These are phyloP conservation scores for Sarcomyxa edulis DNA, from an alignment of 768 basidiomycete species.

Conservation along the genomic window DNA sequence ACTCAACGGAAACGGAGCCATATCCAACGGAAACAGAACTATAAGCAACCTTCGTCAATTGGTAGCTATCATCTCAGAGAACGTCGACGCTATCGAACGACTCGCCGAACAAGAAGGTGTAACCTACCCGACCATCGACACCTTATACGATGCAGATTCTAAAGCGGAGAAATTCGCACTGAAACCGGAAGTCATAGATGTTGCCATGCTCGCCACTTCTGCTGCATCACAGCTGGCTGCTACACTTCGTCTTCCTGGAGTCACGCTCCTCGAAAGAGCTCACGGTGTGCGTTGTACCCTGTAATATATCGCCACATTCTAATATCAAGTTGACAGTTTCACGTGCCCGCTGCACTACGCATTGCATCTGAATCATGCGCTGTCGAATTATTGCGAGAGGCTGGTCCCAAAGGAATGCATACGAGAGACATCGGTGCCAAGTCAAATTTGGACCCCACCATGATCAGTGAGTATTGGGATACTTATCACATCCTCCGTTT, in stretches of 20 bases:
- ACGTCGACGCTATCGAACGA: slow-evolving; percentile 9
- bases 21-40: too few relatives aligned
- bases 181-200: slow-evolving; percentile 7
- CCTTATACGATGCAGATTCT: slow-evolving; percentile 5
- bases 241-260: slow-evolving; percentile 6
- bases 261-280: neutral
- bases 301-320: neutral
- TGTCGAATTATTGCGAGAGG: slow-evolving; percentile 24
- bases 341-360: slow-evolving; percentile 12
- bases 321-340: slow-evolving; percentile 12
- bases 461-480: slow-evolving; percentile 25
- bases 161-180: slow-evolving; percentile 6
- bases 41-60: slow-evolving; percentile 9
- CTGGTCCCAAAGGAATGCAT: slow-evolving; percentile 23
- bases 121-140: slow-evolving; percentile 8
- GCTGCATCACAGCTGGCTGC: slow-evolving; percentile 14
- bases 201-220: slow-evolving; percentile 8
- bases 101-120: neutral
- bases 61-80: slow-evolving; percentile 7
- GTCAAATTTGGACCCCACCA: slow-evolving; percentile 14
- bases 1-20: too few relatives aligned
- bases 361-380: slow-evolving; percentile 17
- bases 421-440: slow-evolving; percentile 22
- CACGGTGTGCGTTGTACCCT: slow-evolving; percentile 6
- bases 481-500: too few relatives aligned